Evolutionary conservation across 129 eudicot species (phyloP).

Genomic region (Silybum marianum): DNA sequence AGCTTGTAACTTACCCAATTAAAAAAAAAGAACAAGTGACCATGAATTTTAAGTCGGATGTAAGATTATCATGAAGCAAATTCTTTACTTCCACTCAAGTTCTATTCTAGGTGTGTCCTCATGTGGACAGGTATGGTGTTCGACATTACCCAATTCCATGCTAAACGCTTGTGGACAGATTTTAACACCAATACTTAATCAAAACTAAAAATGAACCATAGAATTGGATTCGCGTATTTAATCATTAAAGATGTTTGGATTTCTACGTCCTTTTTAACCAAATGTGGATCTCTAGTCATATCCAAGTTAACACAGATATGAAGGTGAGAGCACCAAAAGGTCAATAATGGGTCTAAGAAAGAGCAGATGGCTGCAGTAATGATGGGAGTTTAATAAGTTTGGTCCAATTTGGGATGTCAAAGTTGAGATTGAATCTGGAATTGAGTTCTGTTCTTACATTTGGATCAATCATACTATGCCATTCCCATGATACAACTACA

Average conservation of each 20-base stretch:
- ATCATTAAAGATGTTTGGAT: conserved; percentile 2
- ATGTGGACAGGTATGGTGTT: not conserved
- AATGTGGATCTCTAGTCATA: not conserved
- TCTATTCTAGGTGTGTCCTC: not conserved
- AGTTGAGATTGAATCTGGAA: not conserved
- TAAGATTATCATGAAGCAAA: conserved; percentile 10
- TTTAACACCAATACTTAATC: conserved; percentile 1
- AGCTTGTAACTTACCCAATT: not conserved
- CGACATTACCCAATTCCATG: not conserved
- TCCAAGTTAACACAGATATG: not conserved
- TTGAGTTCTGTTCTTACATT: not conserved
- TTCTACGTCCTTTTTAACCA: not conserved
- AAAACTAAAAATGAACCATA: conserved; percentile 13
- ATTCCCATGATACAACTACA: not conserved
- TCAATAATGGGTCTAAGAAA: not conserved
- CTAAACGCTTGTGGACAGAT: conserved; percentile 14
- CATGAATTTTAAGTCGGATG: not conserved
- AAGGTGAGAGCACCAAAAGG: not conserved
- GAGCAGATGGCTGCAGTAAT: not conserved
- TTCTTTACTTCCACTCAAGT: not conserved
- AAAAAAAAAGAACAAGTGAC: not conserved
- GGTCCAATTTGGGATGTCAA: not conserved
- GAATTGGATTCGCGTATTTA: conserved; percentile 5
- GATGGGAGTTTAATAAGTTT: not conserved
- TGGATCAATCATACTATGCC: conserved; percentile 2